phyloP scores from a whole-genome alignment of 805 yeast species.

The Priceomyces medius region DNA sequence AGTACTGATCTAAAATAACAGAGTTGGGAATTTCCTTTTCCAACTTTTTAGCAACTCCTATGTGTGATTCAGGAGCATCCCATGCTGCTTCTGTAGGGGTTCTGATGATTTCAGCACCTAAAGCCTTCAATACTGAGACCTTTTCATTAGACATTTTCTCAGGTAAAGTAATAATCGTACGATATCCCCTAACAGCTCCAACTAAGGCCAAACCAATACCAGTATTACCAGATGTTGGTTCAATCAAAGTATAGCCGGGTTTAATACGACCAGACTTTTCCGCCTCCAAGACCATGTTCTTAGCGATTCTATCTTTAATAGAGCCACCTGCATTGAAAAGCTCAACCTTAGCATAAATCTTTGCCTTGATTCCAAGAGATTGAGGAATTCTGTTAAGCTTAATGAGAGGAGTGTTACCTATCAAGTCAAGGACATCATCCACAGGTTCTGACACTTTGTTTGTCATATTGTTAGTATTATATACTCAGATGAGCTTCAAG shows the following conservation, averaged over 20 bases:
- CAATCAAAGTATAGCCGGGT: constrained; percentile 84
- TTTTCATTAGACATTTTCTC: constrained; percentile 92
- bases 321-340: constrained; percentile 88
- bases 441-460: constrained; percentile 18
- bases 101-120: constrained; percentile 88
- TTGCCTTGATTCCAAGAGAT: constrained; percentile 70
- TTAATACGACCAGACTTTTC: constrained; percentile 73
- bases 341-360: constrained; percentile 71
- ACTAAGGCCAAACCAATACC: constrained; percentile 87
- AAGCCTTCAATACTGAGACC: constrained; percentile 81
- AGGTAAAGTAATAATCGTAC: constrained; percentile 84
- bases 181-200: constrained; percentile 84
- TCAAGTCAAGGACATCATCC: constrained; percentile 65
- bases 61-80: constrained; percentile 89
- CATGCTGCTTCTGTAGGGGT: constrained; percentile 92
- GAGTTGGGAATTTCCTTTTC: constrained; percentile 84
- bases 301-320: constrained; percentile 85
- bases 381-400: constrained; percentile 75
- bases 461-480: background rate
- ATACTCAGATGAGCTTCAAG: background rate
- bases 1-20: constrained; percentile 80
- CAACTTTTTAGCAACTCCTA: constrained; percentile 80
- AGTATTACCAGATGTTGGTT: constrained; percentile 89
- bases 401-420: constrained; percentile 84
- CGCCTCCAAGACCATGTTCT: constrained; percentile 83